Base-by-base conservation (phyloP, 2,329 filamentous ascomycete genomes). In the Aureobasidium sp. region DNA sequence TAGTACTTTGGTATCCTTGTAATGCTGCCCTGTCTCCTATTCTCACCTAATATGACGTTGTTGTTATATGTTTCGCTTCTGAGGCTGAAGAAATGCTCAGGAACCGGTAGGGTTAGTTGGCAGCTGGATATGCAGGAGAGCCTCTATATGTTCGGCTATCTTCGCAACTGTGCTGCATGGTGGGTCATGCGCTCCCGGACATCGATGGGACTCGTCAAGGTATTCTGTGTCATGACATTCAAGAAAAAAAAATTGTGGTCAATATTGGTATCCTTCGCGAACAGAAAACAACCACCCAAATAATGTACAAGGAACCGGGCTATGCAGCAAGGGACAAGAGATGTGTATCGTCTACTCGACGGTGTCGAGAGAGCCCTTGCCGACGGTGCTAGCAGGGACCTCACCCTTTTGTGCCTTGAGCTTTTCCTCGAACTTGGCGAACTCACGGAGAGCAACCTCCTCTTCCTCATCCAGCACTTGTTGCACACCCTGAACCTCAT, bases 351-450 rank as follows among this genome's bases (percentile, higher is more conserved):
- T 37, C 37, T 62, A 63, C 44, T 61, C 55, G 8, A 59, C 81
- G 54, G 72, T 78, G 69, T 86, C 83, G 63, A 86, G 69, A 48
- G 76, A 79, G 5, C 79, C 79, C 69, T 81, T 79, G 25, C 78
- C 78, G 11, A 75, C 71, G 9, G 79, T 82, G 11, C 75, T 73
- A 36, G 81, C 74, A 25, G 77, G 77, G 9, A 80, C 81, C 55
- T 77, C 75, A 0, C 82, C 83, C 72, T 82, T 83, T 65, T 86
- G 82, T 67, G 82, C 78, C 66, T 79, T 79, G 66, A 90, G 69
- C 73, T 88, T 97, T 78, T 97, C 90, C 74, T 97, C 93, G 72
- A 97, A 97, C 75, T 90, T 94, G 66, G 88, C 90, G 77, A 99
- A 97, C 71, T 97, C 93, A 68, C 86, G 77, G 69, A 93, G 76